Percentiles rank a stretch among this genome's conserved stretches.
Conservation (phyloP, 441 rosid species). For the Pelargonium fulgidum region DNA sequence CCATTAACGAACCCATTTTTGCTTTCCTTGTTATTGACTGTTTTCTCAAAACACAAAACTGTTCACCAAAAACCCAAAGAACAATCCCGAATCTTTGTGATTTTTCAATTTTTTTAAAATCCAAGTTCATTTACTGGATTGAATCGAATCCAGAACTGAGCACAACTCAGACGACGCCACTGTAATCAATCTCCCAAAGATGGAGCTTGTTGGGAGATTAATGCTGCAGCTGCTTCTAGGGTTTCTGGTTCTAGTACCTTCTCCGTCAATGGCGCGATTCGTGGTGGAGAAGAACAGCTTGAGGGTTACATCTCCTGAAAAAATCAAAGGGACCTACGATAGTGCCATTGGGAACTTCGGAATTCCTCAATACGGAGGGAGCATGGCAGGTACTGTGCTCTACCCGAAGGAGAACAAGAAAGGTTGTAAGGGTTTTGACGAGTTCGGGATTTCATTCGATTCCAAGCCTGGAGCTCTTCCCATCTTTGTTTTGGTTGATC, state of each 20-base stretch:
- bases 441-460: slow-evolving; percentile 56
- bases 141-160: neutral
- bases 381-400: slow-evolving; percentile 82
- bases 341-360: slow-evolving; percentile 98
- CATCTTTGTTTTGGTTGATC: slow-evolving; percentile 77
- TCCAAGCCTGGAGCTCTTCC: slow-evolving; percentile 86
- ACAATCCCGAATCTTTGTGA: no score
- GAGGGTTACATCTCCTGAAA: slow-evolving; percentile 83
- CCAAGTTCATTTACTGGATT: neutral
- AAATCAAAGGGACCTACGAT: slow-evolving; percentile 75
- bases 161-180: neutral
- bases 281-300: slow-evolving; percentile 98
- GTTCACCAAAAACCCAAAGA: no score
- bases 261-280: slow-evolving; percentile 45
- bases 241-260: slow-evolving; percentile 28
- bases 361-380: slow-evolving; percentile 97
- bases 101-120: no score
- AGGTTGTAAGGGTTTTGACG: slow-evolving; percentile 67
- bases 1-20: no score
- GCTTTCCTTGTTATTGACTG: no score
- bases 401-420: slow-evolving; percentile 73
- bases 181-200: neutral
- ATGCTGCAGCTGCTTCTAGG: slow-evolving; percentile 28
- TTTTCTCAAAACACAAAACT: no score
- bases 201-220: slow-evolving; percentile 17